Conservation (phyloP, 2,329 filamentous ascomycete genomes). For the Sporothrix sp. region DNA sequence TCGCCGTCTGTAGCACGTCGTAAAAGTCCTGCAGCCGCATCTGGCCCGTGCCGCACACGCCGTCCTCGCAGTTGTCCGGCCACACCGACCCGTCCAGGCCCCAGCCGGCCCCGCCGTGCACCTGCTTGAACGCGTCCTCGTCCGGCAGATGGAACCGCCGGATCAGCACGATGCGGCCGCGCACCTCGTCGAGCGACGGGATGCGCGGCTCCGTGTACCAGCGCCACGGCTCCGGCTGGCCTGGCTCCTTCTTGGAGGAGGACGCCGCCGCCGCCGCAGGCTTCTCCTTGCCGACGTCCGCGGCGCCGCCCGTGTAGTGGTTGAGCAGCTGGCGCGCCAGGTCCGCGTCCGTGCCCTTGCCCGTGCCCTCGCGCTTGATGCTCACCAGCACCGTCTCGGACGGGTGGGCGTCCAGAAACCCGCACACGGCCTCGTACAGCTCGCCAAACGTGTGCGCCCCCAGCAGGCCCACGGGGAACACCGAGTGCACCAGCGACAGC, state of each 20-base stretch:
- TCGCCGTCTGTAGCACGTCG: conserved; percentile 64
- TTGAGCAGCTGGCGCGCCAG: conserved; percentile 63
- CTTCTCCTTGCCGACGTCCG: conserved; percentile 20
- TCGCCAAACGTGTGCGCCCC: conserved; percentile 72
- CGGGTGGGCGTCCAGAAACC: conserved; percentile 68
- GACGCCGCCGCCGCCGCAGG: neutral
- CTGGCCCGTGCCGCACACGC: conserved; percentile 56
- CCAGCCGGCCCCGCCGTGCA: conserved; percentile 43
- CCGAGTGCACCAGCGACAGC: conserved; percentile 77
- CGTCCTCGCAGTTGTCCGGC: conserved; percentile 83
- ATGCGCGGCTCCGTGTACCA: conserved; percentile 76
- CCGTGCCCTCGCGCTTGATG: conserved; percentile 83
- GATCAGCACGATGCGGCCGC: conserved; percentile 75
- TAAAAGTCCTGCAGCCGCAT: conserved; percentile 93
- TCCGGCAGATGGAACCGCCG: conserved; percentile 59
- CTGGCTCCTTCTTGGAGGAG: neutral
- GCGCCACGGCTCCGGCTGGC: conserved; percentile 23
- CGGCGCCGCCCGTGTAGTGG: conserved; percentile 53
- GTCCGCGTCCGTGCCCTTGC: conserved; percentile 68
- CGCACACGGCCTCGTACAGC: conserved; percentile 59
- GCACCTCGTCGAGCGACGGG: conserved; percentile 66
- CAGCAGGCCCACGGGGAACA: conserved; percentile 77
- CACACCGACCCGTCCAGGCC: conserved; percentile 57
- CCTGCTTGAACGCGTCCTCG: conserved; percentile 42
- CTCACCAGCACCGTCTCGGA: conserved; percentile 78